Evolutionary conservation across 805 yeast species (phyloP).

Genomic region (Ascoidea asiatica): DNA sequence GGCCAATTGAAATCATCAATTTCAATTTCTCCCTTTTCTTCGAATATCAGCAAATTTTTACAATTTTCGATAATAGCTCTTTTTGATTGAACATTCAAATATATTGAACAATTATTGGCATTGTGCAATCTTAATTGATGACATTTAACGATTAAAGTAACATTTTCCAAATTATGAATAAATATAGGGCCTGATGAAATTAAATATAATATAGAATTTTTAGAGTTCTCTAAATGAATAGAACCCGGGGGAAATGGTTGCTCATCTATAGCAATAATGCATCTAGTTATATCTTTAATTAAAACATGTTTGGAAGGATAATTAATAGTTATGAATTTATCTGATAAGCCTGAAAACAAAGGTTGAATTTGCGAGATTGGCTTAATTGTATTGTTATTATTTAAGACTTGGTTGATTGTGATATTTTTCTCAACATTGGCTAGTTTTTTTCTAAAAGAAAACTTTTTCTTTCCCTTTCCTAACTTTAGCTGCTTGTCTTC

Average conservation of each 20-base stretch:
- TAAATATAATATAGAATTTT: not conserved
- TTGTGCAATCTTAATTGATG: not conserved
- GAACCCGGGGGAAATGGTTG: not conserved
- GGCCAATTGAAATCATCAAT: not conserved
- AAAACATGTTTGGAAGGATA: not conserved
- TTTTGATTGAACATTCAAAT: not conserved
- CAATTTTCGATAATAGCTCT: not conserved
- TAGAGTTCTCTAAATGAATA: not conserved
- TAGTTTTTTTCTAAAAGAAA: not conserved
- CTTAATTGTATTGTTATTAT: not conserved
- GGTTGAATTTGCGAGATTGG: too few relatives aligned
- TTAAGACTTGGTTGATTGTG: not conserved
- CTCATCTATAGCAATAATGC: not conserved
- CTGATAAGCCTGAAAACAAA: too few relatives aligned
- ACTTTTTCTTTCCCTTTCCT: not conserved
- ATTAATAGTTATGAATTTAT: too few relatives aligned
- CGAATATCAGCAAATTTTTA: not conserved
- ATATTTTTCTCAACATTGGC: not conserved
- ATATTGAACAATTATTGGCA: not conserved
- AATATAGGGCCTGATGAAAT: not conserved
- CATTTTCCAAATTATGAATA: not conserved
- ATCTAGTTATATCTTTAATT: too few relatives aligned
- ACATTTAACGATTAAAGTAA: not conserved
- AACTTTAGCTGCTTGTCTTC: not conserved
- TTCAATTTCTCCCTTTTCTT: not conserved